Evolutionary conservation across 441 rosid species (phyloP), one percentile per base, ranked within the genome.

Genomic region (Erodium chrysanthum): DNA sequence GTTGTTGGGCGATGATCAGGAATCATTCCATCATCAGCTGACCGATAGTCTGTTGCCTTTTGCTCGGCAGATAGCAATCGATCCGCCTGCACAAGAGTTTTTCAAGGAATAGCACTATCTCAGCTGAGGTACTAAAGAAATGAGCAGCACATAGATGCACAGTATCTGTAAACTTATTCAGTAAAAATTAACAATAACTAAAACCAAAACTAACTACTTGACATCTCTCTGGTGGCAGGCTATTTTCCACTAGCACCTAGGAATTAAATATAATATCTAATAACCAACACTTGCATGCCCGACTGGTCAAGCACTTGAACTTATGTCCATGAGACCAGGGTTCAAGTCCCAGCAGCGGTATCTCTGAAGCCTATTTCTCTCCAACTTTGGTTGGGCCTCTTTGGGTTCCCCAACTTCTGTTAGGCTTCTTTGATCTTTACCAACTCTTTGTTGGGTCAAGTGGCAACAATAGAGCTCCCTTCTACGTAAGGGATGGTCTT

Each of bases 1-100:
- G 58, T 92, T 72, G 99, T 95, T 76, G 99, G 93, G 64, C 98
- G 97, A 86, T 95, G 96, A 77, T 91, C 98, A 75, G 91, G 89
- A 79, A 82, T 85, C 67, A 89, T 84, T 76, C 96, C 98, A 79
- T 94, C 99, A 82, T 91, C 99, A 64, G 97, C 92, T 68, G 96
- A 89, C 40, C 83, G 82, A 81, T 88, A 94, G 80, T 94, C 97
- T 22, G 97, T 88, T 75, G 96, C 76, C 88, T 86, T 94, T 71
- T 91, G 99, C 74, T 94, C 97, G 72, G 92, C 84, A 72, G 97
- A 88, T 64, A 94, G 89, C 80, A 94, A 78, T 44, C 98, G 84
- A 68, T 95, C 98, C 66, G 88, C 99, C 96, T 92, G 83, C 58
- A 70, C 42, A 62, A 67, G 52, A 70, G 33, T 40, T 75, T 54